Evolutionary conservation across 306 rosid species (phyloP), one percentile per base, ranked within the genome.

Genomic region (Medicago arabica): DNA sequence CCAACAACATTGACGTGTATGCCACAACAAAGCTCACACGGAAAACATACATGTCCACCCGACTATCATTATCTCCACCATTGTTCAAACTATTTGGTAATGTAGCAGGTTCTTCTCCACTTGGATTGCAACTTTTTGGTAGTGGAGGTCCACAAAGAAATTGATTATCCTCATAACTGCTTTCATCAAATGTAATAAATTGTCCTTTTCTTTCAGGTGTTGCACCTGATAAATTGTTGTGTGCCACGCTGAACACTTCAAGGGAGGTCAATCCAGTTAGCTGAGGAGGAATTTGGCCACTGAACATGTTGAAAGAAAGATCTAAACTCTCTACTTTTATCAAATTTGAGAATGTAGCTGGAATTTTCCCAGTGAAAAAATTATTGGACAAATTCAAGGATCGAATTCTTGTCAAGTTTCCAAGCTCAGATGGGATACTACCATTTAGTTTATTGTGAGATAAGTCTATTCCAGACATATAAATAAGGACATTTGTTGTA

Each of bases 141-240:
- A 63, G 9, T 23, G 72, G 77, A 61, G 47, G 77, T 61, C 82
- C 72, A 62, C 82, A 71, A 23, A 71, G 82, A 3, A 61, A 78
- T 0, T 14, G 66, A 62, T 78, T 78, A 4, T 39, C 82, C 36
- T 51, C 36, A 2, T 71, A 70, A 25, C 67, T 71, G 46, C 76
- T 50, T 38, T 49, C 82, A 38, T 78, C 77, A 62, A 78, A 71
- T 5, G 77, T 78, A 3, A 10, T 1, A 23, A 78, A 78, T 16
- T 63, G 69, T 4, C 69, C 47, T 63, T 63, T 63, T 8, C 49
- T 63, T 36, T 63, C 69, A 0, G 49, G 69, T 4, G 69, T 63
- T n/a, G 28, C 13, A 8, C 69, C 69, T 0, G 69, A 63, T 63
- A 63, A 63, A 16, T 63, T 63, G 69, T 63, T 63, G 69, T 63